phyloP scores from a whole-genome alignment of 2,329 filamentous ascomycete genomes.

The Thelonectria olida region DNA sequence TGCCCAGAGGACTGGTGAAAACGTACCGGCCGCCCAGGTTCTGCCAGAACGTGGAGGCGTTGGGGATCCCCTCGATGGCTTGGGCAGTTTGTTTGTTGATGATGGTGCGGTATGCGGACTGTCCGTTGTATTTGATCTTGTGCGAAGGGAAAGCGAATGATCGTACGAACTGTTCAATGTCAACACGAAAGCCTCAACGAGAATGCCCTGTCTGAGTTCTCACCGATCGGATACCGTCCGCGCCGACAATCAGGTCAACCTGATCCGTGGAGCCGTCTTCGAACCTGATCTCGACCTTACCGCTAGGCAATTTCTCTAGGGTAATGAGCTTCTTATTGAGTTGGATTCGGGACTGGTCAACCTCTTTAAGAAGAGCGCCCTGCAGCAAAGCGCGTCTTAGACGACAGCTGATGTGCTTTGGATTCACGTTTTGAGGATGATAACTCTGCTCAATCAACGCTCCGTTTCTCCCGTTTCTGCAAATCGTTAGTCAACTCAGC shows the following conservation, averaged over 20 bases:
- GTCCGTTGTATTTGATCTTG: constrained; percentile 54
- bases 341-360: constrained; percentile 53
- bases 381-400: constrained; percentile 54
- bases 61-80: constrained; percentile 42
- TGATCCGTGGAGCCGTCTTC: constrained; percentile 51
- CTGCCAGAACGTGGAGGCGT: constrained; percentile 44
- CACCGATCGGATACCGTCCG: constrained; percentile 62
- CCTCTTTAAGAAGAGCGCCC: constrained; percentile 55
- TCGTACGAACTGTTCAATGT: constrained; percentile 48
- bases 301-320: constrained; percentile 48
- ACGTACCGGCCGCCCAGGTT: constrained; percentile 42
- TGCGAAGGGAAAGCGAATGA: constrained; percentile 53
- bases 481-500: not conserved
- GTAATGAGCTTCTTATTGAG: constrained; percentile 54
- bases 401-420: constrained; percentile 40
- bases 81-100: constrained; percentile 36
- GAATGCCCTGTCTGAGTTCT: not conserved
- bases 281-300: constrained; percentile 54
- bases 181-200: not conserved
- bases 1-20: constrained; percentile 46
- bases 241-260: constrained; percentile 60
- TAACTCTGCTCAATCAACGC: constrained; percentile 35
- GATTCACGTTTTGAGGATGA: constrained; percentile 34
- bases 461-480: constrained; percentile 45
- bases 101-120: constrained; percentile 46